Evolutionary conservation across 495 filamentous ascomycete species (phyloP).

Genomic region (Monascus purpureus): DNA sequence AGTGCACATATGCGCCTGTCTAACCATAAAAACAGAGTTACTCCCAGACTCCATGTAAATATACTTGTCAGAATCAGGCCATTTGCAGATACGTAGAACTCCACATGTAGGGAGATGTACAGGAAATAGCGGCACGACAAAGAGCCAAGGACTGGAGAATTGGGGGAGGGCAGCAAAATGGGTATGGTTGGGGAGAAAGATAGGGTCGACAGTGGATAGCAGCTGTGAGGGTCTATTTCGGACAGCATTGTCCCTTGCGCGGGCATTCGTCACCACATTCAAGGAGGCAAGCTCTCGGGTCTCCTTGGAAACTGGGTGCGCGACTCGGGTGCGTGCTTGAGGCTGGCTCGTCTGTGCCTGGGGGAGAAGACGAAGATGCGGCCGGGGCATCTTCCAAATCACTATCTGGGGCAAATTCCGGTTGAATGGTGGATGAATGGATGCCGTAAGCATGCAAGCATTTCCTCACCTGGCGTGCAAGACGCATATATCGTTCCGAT

Average conservation of each 20-base stretch:
- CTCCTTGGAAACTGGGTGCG: conserved; percentile 36
- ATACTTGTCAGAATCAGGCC: too few species aligned
- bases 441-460: conserved; percentile 94
- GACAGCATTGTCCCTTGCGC: conserved; percentile 58
- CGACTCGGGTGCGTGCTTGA: conserved; percentile 24
- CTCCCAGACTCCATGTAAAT: too few species aligned
- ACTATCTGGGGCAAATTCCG: conserved; percentile 64
- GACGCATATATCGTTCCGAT: conserved; percentile 73
- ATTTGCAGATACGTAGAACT: too few species aligned
- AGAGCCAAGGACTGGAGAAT: too few species aligned
- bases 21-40: too few species aligned
- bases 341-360: conserved; percentile 11
- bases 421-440: conserved; percentile 95
- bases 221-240: conserved; percentile 12
- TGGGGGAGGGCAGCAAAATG: too few species aligned
- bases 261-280: conserved; percentile 78
- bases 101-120: too few species aligned
- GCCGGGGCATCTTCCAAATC: conserved; percentile 35
- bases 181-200: too few species aligned
- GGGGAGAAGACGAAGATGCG: conserved; percentile 13
- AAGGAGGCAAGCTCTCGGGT: conserved; percentile 56
- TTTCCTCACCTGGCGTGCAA: conserved; percentile 61
- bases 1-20: too few species aligned
- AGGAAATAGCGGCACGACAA: too few species aligned
- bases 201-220: too few species aligned